These are phyloP conservation scores for Plasmodium cynomolgi DNA, from an alignment of 169 alveolate species.

Conservation along the genomic window DNA sequence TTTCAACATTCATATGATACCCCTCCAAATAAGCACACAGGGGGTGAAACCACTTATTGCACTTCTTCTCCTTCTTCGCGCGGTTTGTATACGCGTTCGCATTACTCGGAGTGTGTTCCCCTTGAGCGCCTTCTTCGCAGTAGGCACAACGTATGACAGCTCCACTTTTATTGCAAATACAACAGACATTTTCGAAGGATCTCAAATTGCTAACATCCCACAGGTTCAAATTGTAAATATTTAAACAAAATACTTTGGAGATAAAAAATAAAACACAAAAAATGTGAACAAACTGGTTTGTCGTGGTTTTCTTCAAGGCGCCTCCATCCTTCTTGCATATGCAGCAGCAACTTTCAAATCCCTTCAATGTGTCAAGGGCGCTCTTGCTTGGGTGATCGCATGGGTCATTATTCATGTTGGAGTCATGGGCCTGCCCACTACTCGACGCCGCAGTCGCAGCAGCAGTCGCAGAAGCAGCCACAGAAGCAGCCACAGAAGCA, in stretches of 20 bases:
- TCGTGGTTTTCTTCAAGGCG: slow-evolving; percentile 54
- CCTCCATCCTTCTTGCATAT: slow-evolving; percentile 64
- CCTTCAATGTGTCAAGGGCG: background rate
- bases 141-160: slow-evolving; percentile 28
- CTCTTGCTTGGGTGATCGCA: background rate
- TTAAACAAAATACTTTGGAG: slow-evolving; percentile 44
- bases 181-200: slow-evolving; percentile 8
- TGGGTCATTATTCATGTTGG: background rate
- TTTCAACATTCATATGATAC: slow-evolving; percentile 53
- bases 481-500: no score
- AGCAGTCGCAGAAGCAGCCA: no score
- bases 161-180: slow-evolving; percentile 52
- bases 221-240: slow-evolving; percentile 48
- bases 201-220: slow-evolving; percentile 37
- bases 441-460: background rate
- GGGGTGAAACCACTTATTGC: slow-evolving; percentile 49
- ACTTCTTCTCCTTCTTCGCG: background rate
- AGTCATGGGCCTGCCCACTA: background rate
- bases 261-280: slow-evolving; percentile 64
- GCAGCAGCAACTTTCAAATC: slow-evolving; percentile 14
- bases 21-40: slow-evolving; percentile 66
- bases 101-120: background rate
- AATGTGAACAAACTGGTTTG: slow-evolving; percentile 41
- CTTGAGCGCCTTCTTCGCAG: background rate
- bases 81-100: background rate